A percentile compares a stretch with the other conserved stretches of the same genome.
Evolutionary conservation across 139 green algal genomes (phyloP).

Genomic region (Chlamydomonas incerta): DNA sequence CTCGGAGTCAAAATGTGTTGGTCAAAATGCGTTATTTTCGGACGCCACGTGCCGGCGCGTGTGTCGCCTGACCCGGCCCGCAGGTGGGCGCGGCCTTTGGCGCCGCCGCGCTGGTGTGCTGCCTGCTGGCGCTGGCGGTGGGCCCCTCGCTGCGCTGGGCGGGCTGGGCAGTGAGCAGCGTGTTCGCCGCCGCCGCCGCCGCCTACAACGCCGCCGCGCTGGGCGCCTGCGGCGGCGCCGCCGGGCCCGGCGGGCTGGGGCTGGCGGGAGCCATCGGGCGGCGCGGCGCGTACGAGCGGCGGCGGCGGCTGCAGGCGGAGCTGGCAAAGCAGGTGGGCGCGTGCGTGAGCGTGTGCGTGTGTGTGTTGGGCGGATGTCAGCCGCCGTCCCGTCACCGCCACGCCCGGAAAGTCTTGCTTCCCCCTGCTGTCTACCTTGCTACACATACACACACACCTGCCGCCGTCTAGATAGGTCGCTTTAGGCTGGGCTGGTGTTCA

Average conservation of each 20-base stretch:
- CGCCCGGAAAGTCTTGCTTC: no score
- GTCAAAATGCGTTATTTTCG: no score
- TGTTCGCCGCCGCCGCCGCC: background rate
- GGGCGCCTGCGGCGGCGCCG: no score
- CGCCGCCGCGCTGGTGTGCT: constrained; percentile 8
- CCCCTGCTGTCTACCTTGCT: no score
- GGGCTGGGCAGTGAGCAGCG: background rate
- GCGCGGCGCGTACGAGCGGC: constrained; percentile 27
- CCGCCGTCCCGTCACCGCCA: no score
- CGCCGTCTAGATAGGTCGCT: no score
- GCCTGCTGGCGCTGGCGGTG: constrained; percentile 20
- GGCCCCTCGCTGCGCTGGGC: constrained; percentile 2
- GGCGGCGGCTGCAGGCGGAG: constrained; percentile 11
- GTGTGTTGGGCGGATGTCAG: background rate
- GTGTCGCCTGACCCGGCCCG: no score
- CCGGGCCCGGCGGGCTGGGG: background rate
- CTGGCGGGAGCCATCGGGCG: constrained; percentile 2
- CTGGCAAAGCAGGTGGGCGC: constrained; percentile 27
- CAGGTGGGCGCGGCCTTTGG: constrained; percentile 26
- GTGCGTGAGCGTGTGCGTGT: background rate
- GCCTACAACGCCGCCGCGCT: constrained; percentile 12
- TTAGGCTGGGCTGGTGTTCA: no score
- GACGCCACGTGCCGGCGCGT: no score
- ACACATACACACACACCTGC: no score
- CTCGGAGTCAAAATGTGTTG: no score